These are phyloP conservation scores for Nepenthes alata DNA, from an alignment of 179 eudicot species.

Conservation along the genomic window DNA sequence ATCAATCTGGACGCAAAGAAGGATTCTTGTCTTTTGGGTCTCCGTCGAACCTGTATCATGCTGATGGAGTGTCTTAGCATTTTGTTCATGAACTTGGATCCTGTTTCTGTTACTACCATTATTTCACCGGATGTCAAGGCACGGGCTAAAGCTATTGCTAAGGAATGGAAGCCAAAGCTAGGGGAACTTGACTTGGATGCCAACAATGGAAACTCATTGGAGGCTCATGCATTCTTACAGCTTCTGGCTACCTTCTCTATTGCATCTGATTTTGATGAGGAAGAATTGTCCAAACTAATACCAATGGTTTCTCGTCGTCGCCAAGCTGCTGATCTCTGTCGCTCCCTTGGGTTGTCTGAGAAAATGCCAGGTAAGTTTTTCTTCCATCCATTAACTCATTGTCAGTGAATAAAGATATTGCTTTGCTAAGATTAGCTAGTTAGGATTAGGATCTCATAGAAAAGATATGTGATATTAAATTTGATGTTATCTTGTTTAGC, in stretches of 20 bases:
- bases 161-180: constrained; percentile 90
- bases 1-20: constrained; percentile 66
- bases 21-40: constrained; percentile 75
- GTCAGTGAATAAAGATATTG: too few species aligned
- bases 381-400: not conserved
- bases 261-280: constrained; percentile 64
- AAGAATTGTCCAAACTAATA: constrained; percentile 57
- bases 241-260: constrained; percentile 76
- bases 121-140: constrained; percentile 50
- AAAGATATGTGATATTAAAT: too few species aligned
- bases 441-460: too few species aligned
- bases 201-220: constrained; percentile 90
- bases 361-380: constrained; percentile 69
- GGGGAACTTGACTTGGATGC: constrained; percentile 84
- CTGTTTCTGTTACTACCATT: constrained; percentile 29
- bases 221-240: constrained; percentile 98
- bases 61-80: constrained; percentile 89
- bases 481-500: too few species aligned
- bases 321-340: constrained; percentile 95
- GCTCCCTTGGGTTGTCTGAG: constrained; percentile 81
- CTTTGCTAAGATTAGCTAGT: too few species aligned
- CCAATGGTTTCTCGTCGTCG: constrained; percentile 98
- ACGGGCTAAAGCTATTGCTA: constrained; percentile 72
- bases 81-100: constrained; percentile 39
- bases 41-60: constrained; percentile 93